Evolutionary conservation across 164 flowering plant species (phyloP).

Genomic region (Vitis labrusca): DNA sequence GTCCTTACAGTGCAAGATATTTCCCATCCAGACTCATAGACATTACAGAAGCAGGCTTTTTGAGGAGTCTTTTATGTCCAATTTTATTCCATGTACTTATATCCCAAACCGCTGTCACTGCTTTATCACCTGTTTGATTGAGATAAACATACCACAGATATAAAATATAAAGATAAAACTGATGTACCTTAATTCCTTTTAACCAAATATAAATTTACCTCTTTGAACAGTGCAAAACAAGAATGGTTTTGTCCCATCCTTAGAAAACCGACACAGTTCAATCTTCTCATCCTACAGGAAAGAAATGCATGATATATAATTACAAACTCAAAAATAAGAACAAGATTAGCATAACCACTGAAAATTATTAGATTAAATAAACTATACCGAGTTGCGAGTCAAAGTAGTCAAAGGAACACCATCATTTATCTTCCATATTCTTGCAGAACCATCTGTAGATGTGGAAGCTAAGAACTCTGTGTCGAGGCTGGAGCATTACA

Average conservation of each 20-base stretch:
- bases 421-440: constrained; percentile 84
- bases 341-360: not conserved
- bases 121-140: constrained; percentile 54
- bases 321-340: not conserved
- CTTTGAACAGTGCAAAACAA: constrained; percentile 75
- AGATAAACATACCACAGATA: not conserved
- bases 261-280: constrained; percentile 89
- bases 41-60: constrained; percentile 76
- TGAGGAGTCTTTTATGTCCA: constrained; percentile 73
- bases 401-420: constrained; percentile 73
- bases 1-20: constrained; percentile 89
- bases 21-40: constrained; percentile 89
- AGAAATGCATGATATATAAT: not conserved
- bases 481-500: constrained; percentile 60
- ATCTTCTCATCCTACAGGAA: constrained; percentile 77
- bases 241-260: constrained; percentile 97
- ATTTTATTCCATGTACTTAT: constrained; percentile 89
- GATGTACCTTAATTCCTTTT: not conserved
- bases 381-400: constrained; percentile 67
- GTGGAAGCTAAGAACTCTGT: constrained; percentile 90
- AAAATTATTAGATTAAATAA: not conserved
- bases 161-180: not conserved
- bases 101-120: constrained; percentile 81
- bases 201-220: constrained; percentile 42
- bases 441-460: constrained; percentile 89